phyloP scores from a whole-genome alignment of 805 yeast species.

The Priceomyces melissophilus region DNA sequence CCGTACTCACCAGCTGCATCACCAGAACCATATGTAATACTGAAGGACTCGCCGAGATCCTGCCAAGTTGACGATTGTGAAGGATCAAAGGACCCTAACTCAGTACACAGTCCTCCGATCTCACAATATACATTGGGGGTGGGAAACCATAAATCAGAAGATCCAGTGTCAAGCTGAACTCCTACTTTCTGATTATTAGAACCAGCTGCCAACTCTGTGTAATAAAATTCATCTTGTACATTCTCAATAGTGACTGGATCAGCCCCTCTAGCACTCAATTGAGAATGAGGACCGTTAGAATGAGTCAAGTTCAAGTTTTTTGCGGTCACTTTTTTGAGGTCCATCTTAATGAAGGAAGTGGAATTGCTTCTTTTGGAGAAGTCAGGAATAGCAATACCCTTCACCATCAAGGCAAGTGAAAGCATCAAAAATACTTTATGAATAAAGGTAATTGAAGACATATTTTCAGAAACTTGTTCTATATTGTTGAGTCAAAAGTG shows the following conservation, averaged over 20 bases:
- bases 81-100: conserved; percentile 37
- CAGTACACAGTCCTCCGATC: conserved; percentile 3
- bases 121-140: conserved; percentile 9
- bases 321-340: conserved; percentile 3
- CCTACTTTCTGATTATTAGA: conserved; percentile 2
- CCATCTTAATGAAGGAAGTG: conserved; percentile 7
- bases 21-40: background rate
- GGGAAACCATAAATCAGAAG: conserved; percentile 28
- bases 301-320: background rate
- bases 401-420: conserved; percentile 8
- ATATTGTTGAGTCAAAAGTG: background rate
- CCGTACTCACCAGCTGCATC: background rate
- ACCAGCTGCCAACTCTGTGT: conserved; percentile 1
- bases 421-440: conserved; percentile 5
- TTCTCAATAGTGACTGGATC: conserved; percentile 1
- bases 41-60: conserved; percentile 11
- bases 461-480: background rate
- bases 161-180: conserved; percentile 26
- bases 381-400: conserved; percentile 6
- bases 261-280: background rate
- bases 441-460: conserved; percentile 7
- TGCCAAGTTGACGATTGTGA: conserved; percentile 29
- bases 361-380: conserved; percentile 1
- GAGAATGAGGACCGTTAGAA: background rate
- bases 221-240: background rate